Base-by-base conservation (phyloP, 75 land plant genomes). In the Cunninghamia lanceolata region DNA sequence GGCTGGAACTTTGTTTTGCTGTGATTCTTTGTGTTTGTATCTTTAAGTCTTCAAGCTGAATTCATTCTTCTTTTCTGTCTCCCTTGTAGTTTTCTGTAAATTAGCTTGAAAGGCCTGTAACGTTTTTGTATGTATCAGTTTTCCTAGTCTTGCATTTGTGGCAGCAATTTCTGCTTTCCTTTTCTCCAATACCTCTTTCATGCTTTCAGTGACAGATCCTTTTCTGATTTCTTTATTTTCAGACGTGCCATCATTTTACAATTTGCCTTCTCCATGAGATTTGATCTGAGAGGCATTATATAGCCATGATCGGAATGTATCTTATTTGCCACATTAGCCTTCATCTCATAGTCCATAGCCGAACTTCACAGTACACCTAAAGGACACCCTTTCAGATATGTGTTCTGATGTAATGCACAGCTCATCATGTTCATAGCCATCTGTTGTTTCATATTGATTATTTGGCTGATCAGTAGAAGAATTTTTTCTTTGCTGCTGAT, bases 61-160 rank as follows among this genome's bases (percentile, higher is more conserved):
- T 95, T 16, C 81, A 42, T 85, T 92, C 90, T 85, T 95, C 87
- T 96, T 99, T 89, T 98, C 99, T 99, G 94, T 92, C 84, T 93
- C 95, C 89, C 92, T 95, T 89, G 96, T 98, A 75, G 82, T 50
- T 88, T 95, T 94, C 89, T 92, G 93, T 39, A 95, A 88, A 86
- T 93, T 96, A 89, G 96, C 92, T 88, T 98, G 96, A 87, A 86
- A 96, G 54, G 90, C 88, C 83, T 97, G 91, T 74, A 98, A 82
- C 86, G 89, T 98, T 88, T 96, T 96, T 15, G 99, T 99, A 45
- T 95, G 96, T 30, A 92, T 89, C 73, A 87, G 77, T 84, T 89
- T 96, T 46, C 92, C 89, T 53, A 87, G 89, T 85, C 91, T 94
- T 38, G 87, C 92, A 63, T 79, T 91, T 85, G 90, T 91, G 38